phyloP scores from a whole-genome alignment of 139 green algal species.

The Edaphochlamys debaryana region DNA sequence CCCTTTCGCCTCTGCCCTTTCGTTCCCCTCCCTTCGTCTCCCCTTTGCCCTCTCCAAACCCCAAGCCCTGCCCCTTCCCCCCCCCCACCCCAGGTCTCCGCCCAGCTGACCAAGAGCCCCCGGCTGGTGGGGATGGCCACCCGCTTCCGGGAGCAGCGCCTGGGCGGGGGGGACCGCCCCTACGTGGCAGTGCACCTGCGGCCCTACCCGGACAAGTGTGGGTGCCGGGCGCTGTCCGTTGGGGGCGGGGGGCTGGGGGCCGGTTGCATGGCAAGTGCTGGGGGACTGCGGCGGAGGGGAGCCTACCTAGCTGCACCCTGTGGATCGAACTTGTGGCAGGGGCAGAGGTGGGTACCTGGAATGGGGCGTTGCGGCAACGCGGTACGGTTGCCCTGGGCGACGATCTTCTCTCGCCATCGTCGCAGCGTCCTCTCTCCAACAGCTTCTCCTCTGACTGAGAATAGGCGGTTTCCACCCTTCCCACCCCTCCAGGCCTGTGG shows the following conservation, averaged over 20 bases:
- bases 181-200: slow-evolving; percentile 35
- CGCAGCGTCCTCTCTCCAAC: no score
- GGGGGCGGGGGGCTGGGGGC: not conserved
- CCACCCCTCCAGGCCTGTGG: slow-evolving; percentile 9
- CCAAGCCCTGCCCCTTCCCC: not conserved
- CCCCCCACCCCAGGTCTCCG: not conserved
- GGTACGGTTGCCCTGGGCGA: no score
- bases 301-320: no score
- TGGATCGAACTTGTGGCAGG: no score
- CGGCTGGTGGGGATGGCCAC: not conserved
- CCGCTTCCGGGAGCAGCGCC: not conserved
- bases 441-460: no score
- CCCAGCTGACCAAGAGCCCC: slow-evolving; percentile 33
- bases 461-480: no score
- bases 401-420: no score
- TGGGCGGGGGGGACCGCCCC: not conserved
- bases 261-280: no score
- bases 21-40: not conserved
- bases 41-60: not conserved
- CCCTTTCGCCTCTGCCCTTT: not conserved
- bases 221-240: not conserved
- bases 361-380: no score
- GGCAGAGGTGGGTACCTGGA: no score
- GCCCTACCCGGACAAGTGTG: slow-evolving; percentile 40
- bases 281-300: no score